Base-by-base conservation (phyloP, 2,329 filamentous ascomycete species). In the Arthrobotrys sphaeroides region DNA sequence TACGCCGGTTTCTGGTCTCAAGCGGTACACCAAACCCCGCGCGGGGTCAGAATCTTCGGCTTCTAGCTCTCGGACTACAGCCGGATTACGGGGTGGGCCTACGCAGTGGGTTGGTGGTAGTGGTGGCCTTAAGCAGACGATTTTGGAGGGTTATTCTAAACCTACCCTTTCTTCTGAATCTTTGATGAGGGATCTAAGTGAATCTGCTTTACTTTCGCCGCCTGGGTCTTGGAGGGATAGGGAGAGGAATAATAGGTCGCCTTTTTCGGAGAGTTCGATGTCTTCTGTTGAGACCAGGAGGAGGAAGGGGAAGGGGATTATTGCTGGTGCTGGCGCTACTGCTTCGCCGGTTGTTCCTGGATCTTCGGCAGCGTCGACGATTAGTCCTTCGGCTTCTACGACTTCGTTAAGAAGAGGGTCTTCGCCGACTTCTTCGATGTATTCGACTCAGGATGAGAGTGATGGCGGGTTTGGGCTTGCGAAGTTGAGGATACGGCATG, bases 401-500 rank as follows among this genome's bases (percentile, higher is more conserved):
- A 33, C 53, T n/a, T 43, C 70, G 26, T 24, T 31, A 9, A 51
- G 18, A 28, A 67, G 55, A 24, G 28, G 26, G 9, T 68, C 70
- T 4, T 42, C 40, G 24, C 53, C 61, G 6, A 47, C 33, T 12
- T 31, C 42, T 49, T 26, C 42, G 18, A 24, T 45, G 10, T 51
- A 36, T 33, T 62, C 59, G 12, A 24, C 31, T 18, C 43, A 28
- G n/a, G 70, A 49, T 16, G 20, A 38, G 31, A 38, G 13, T 10
- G 55, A 68, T 18, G 1, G 18, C n/a, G 24, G 33, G 3, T 51
- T 67, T 18, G 61, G 61, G 5, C 36, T 74, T n/a, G 43, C 70
- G 5, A 74, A 62, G 7, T 26, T 68, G n/a, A 47, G 47, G n/a
- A 68, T 74, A 55, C 55, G 70, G 20, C 70, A 74, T 26, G 70